A percentile compares a stretch with the other conserved stretches of the same genome.
phyloP scores from a whole-genome alignment of 1,139 yeast genomes.

The Yamadazyma siamensis region DNA sequence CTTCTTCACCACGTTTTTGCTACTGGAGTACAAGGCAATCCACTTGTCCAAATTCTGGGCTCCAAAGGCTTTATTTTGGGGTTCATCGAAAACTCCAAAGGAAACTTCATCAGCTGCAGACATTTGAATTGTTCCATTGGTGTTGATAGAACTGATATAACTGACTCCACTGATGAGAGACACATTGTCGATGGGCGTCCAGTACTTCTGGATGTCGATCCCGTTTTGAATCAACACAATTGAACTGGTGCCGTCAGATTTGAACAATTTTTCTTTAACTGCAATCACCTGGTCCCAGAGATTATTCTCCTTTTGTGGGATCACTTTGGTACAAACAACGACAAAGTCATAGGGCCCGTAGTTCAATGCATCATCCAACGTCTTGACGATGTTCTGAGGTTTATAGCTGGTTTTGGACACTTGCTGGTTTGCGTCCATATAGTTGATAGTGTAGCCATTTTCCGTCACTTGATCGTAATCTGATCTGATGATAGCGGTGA shows the following conservation, averaged over 20 bases:
- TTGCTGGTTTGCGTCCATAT: slow-evolving; percentile 22
- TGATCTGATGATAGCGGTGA: slow-evolving; percentile 31
- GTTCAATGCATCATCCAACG: slow-evolving; percentile 20
- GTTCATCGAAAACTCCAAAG: slow-evolving; percentile 14
- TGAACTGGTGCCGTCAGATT: slow-evolving; percentile 9
- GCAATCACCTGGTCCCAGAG: slow-evolving; percentile 22
- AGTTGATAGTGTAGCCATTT: slow-evolving; percentile 30
- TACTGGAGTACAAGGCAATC: slow-evolving; percentile 23
- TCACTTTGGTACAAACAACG: slow-evolving; percentile 30
- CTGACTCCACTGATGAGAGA: slow-evolving; percentile 24
- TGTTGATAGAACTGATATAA: slow-evolving; percentile 23
- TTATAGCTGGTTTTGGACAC: slow-evolving; percentile 19
- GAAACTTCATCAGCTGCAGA: slow-evolving; percentile 27
- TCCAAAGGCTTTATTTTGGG: slow-evolving; percentile 4
- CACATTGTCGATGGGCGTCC: slow-evolving; percentile 13
- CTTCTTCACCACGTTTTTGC: slow-evolving; percentile 11
- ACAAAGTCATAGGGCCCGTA: slow-evolving; percentile 31
- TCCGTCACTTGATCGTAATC: slow-evolving; percentile 25
- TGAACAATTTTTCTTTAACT: slow-evolving; percentile 6
- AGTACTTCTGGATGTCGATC: slow-evolving; percentile 29
- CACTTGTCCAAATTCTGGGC: slow-evolving; percentile 14
- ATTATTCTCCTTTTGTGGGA: slow-evolving; percentile 20
- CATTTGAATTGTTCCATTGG: slow-evolving; percentile 21
- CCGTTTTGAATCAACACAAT: slow-evolving; percentile 32
- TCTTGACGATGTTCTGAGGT: slow-evolving; percentile 23